Percentiles rank a stretch among this genome's conserved stretches.
phyloP scores from a whole-genome alignment of 345 rosid genomes.

The Hibiscus tridactylites region DNA sequence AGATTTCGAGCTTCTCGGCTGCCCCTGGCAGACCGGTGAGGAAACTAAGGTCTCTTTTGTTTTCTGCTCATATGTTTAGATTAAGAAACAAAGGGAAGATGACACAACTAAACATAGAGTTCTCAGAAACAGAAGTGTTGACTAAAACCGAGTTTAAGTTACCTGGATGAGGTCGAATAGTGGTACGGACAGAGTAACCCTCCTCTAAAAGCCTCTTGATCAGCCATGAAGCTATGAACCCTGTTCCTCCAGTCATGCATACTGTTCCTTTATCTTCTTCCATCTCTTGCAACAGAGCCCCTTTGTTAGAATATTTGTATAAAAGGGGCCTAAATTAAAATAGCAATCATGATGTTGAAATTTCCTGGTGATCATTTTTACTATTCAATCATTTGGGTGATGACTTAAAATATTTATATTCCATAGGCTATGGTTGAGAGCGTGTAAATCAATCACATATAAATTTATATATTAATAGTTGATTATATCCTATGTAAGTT shows the following conservation, averaged over 20 bases:
- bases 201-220: conserved; percentile 4
- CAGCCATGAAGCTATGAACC: not conserved
- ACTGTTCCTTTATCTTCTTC: not conserved
- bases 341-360: too few relatives aligned
- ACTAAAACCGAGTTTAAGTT: not conserved
- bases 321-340: too few relatives aligned
- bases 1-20: not conserved
- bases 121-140: too few relatives aligned
- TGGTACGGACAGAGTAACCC: not conserved
- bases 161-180: not conserved
- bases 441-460: too few relatives aligned
- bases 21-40: not conserved
- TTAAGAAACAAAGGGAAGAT: not conserved
- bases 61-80: not conserved
- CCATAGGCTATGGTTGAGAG: too few relatives aligned
- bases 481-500: too few relatives aligned
- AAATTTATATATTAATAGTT: too few relatives aligned
- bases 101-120: too few relatives aligned
- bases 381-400: too few relatives aligned
- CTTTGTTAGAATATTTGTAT: too few relatives aligned
- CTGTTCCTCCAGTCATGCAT: not conserved
- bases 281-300: not conserved
- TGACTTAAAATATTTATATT: too few relatives aligned
- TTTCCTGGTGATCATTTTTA: too few relatives aligned
- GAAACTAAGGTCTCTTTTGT: not conserved